Conservation (phyloP, 23 red algal species). For the Gracilaria gracilis region DNA sequence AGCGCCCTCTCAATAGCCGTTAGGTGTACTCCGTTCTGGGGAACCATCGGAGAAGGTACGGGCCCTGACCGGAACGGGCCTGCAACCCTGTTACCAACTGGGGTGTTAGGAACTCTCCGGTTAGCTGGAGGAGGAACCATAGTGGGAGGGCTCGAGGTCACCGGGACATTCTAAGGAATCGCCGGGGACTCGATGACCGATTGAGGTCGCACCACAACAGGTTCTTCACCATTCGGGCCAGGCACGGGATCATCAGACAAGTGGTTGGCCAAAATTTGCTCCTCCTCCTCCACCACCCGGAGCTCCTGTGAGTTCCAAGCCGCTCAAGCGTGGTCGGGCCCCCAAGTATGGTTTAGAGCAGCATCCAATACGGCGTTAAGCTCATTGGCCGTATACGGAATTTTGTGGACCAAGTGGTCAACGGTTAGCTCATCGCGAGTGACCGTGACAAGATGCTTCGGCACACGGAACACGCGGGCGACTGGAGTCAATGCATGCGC, state of each 20-base stretch:
- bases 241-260: not conserved
- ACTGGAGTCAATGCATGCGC: not conserved
- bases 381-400: not conserved
- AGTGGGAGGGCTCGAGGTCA: not conserved
- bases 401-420: not conserved
- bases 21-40: not conserved
- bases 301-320: not conserved
- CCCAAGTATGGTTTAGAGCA: not conserved
- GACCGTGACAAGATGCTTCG: not conserved
- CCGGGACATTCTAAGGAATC: not conserved
- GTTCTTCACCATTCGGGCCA: too few relatives aligned
- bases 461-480: not conserved
- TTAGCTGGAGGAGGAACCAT: not conserved
- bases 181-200: too few relatives aligned
- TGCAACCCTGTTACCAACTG: not conserved
- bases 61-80: not conserved
- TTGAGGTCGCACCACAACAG: too few relatives aligned
- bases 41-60: not conserved
- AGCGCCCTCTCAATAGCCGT: not conserved
- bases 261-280: not conserved
- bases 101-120: not conserved
- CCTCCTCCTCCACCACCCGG: not conserved
- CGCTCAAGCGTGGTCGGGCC: not conserved
- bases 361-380: conserved; percentile 6
- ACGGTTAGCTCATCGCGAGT: not conserved